A percentile compares a stretch with the other conserved stretches of the same genome.
Conservation (phyloP, 2,329 filamentous ascomycete species). For the Westerdykella aurantiaca region DNA sequence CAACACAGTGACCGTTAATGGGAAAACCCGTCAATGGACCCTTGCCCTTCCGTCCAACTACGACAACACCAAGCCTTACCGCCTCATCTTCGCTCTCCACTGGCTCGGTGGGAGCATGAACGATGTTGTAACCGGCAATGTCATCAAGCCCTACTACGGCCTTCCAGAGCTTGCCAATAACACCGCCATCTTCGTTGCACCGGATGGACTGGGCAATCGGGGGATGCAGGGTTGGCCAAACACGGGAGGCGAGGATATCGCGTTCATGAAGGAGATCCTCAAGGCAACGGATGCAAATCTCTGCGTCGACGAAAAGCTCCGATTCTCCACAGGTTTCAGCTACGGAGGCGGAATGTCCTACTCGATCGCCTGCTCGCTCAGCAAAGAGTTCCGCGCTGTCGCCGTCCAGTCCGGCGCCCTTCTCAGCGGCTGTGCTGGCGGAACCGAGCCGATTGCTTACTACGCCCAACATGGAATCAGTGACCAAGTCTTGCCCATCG, state of each 20-base stretch:
- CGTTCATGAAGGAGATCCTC: slow-evolving; percentile 38
- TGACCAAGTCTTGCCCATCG: slow-evolving; percentile 34
- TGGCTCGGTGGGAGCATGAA: slow-evolving; percentile 29
- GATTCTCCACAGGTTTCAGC: slow-evolving; percentile 42
- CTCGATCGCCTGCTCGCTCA: slow-evolving; percentile 39
- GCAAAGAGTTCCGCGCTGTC: slow-evolving; percentile 37
- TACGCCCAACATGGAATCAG: slow-evolving; percentile 36
- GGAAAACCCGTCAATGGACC: slow-evolving; percentile 36
- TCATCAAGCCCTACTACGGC: slow-evolving; percentile 33
- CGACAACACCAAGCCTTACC: slow-evolving; percentile 34
- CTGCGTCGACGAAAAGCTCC: slow-evolving; percentile 38
- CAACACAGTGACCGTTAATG: slow-evolving; percentile 24
- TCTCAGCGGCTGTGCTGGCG: slow-evolving; percentile 18
- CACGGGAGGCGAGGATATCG: slow-evolving; percentile 36
- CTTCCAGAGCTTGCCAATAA: slow-evolving; percentile 28
- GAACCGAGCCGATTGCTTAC: slow-evolving; percentile 36
- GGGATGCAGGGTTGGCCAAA: slow-evolving; percentile 37
- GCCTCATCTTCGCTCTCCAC: slow-evolving; percentile 41
- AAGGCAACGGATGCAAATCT: slow-evolving; percentile 33
- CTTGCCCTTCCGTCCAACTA: slow-evolving; percentile 38
- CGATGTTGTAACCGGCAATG: slow-evolving; percentile 19
- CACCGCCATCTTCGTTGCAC: slow-evolving; percentile 40
- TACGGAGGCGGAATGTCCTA: slow-evolving; percentile 42
- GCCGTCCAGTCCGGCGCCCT: slow-evolving; percentile 12
- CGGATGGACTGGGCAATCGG: slow-evolving; percentile 29